Evolutionary conservation across 2,329 filamentous ascomycete species (phyloP).

Genomic region (Gyromitra esculenta): DNA sequence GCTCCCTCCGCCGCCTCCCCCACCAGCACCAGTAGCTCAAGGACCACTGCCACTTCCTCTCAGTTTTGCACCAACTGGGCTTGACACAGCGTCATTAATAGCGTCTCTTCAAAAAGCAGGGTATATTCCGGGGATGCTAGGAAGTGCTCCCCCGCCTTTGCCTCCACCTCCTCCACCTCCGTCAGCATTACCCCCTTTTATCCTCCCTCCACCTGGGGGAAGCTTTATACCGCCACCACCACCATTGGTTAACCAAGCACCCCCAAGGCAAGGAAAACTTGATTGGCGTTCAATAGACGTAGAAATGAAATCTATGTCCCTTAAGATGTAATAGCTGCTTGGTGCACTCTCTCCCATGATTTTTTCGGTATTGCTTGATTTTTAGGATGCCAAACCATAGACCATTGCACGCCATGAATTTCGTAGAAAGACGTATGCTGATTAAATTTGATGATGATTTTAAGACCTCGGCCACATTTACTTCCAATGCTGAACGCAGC

Average conservation of each 20-base stretch:
- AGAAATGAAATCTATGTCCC: conserved; percentile 72
- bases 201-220: conserved; percentile 50
- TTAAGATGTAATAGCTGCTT: conserved; percentile 73
- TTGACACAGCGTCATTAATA: conserved; percentile 59
- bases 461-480: conserved; percentile 77
- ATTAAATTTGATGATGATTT: conserved; percentile 53
- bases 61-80: conserved; percentile 62
- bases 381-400: conserved; percentile 42
- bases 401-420: conserved; percentile 40
- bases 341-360: conserved; percentile 50
- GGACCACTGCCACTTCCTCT: conserved; percentile 64
- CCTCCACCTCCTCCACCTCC: conserved; percentile 58
- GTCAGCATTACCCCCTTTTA: conserved; percentile 53
- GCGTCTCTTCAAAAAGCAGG: conserved; percentile 56
- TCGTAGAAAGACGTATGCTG: conserved; percentile 54
- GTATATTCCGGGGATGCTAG: conserved; percentile 50
- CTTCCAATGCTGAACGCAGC: conserved; percentile 80
- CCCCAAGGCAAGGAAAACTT: conserved; percentile 58
- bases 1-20: conserved; percentile 60
- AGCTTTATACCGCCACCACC: conserved; percentile 58
- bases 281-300: conserved; percentile 64
- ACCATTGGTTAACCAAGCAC: conserved; percentile 57
- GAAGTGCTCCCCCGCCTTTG: conserved; percentile 61
- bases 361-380: conserved; percentile 35
- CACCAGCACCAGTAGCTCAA: conserved; percentile 58